phyloP scores from a whole-genome alignment of 1,284 basidiomycete genomes.

The Macrocybe sp. region DNA sequence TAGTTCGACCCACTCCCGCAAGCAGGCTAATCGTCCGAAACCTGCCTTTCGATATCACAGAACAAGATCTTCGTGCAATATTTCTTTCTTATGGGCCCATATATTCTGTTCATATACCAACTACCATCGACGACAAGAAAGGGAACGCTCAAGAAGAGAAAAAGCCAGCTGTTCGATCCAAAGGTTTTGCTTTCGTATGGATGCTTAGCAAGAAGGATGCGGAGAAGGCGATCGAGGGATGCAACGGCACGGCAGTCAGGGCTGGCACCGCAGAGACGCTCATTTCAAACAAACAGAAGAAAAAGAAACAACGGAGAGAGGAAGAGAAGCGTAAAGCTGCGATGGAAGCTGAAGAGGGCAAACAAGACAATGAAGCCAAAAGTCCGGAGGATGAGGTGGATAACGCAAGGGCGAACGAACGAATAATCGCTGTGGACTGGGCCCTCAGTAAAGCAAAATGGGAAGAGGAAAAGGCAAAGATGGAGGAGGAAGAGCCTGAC shows the following conservation, averaged over 20 bases:
- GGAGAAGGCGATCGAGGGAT: conserved; percentile 75
- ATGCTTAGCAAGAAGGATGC: conserved; percentile 86
- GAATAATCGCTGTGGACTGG: conserved; percentile 94
- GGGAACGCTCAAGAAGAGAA: conserved; percentile 22
- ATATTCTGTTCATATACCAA: conserved; percentile 81
- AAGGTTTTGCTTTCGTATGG: conserved; percentile 97
- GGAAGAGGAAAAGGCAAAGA: conserved; percentile 71
- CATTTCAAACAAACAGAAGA: conserved; percentile 71
- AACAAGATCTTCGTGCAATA: conserved; percentile 82
- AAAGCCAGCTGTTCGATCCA: conserved; percentile 41
- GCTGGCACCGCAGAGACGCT: conserved; percentile 66
- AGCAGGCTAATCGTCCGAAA: conserved; percentile 92
- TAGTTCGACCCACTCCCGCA: conserved; percentile 53
- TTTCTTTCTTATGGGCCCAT: conserved; percentile 91
- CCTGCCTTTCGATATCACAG: conserved; percentile 77
- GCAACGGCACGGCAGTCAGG: conserved; percentile 75
- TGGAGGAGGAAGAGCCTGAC: conserved; percentile 36
- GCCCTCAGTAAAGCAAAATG: conserved; percentile 92
- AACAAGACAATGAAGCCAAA: conserved; percentile 31
- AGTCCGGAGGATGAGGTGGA: conserved; percentile 30
- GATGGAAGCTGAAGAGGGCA: conserved; percentile 29
- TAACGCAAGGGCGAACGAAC: conserved; percentile 41
- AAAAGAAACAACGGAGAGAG: conserved; percentile 59
- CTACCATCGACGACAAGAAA: conserved; percentile 19
- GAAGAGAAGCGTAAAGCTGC: conserved; percentile 48